phyloP scores from a whole-genome alignment of 306 rosid genomes.

The Canavalia ensiformis region DNA sequence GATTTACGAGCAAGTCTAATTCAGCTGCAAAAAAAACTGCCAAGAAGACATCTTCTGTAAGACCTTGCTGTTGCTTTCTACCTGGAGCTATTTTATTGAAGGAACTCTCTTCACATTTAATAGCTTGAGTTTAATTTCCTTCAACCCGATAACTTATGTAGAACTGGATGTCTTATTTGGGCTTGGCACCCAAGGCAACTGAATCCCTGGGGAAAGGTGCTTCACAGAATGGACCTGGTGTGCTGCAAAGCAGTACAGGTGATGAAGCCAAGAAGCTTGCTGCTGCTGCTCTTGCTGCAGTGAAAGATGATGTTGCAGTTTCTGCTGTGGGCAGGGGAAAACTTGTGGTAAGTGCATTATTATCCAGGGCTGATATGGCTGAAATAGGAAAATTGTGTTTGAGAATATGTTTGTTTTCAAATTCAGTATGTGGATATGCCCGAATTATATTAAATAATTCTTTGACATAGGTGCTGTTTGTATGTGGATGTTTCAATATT shows the following conservation, averaged over 20 bases:
- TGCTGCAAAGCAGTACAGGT: constrained; percentile 53
- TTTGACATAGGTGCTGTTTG: constrained; percentile 23
- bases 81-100: not conserved
- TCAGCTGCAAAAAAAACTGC: constrained; percentile 56
- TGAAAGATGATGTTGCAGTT: constrained; percentile 56
- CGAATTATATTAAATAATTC: not conserved
- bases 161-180: constrained; percentile 89
- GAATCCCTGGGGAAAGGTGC: constrained; percentile 54
- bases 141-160: constrained; percentile 44
- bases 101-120: constrained; percentile 3
- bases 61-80: constrained; percentile 45
- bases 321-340: constrained; percentile 78
- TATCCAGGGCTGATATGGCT: constrained; percentile 13
- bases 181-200: constrained; percentile 69
- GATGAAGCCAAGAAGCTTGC: constrained; percentile 82
- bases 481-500: constrained; percentile 18
- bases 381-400: constrained; percentile 34
- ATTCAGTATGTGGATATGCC: constrained; percentile 19
- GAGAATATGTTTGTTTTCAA: not conserved
- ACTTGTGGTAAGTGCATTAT: constrained; percentile 68
- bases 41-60: constrained; percentile 78
- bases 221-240: constrained; percentile 51
- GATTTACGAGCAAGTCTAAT: constrained; percentile 60
- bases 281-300: constrained; percentile 86
- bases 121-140: constrained; percentile 46